These are phyloP conservation scores for Mangifera indica DNA, from an alignment of 345 rosid genomes.

Conservation along the genomic window DNA sequence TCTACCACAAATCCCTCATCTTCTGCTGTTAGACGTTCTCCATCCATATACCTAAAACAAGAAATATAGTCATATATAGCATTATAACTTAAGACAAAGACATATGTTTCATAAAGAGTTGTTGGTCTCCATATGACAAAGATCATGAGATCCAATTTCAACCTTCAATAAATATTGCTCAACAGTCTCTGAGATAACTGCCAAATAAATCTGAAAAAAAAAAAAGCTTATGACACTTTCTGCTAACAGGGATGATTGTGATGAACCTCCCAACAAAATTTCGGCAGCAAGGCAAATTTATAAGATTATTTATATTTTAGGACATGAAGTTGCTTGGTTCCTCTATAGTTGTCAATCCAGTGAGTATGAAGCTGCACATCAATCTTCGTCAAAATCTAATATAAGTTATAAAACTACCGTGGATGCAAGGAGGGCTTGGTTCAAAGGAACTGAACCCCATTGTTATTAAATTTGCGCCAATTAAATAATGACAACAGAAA, in stretches of 20 bases:
- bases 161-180: neutral
- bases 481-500: neutral
- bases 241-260: neutral
- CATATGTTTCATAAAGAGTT: neutral
- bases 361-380: neutral
- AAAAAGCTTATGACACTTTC: neutral
- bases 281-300: neutral
- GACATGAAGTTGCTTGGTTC: neutral
- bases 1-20: slow-evolving; percentile 57
- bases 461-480: neutral
- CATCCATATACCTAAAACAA: slow-evolving; percentile 63
- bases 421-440: neutral
- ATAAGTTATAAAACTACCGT: neutral
- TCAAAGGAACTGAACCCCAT: neutral
- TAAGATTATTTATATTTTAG: neutral
- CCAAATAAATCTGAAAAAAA: neutral
- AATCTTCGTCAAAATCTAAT: neutral
- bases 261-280: too few relatives aligned
- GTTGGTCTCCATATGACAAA: neutral
- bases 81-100: neutral
- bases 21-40: slow-evolving; percentile 56
- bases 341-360: neutral
- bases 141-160: neutral
- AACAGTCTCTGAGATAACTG: neutral
- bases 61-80: slow-evolving; percentile 5